Evolutionary conservation across 345 rosid species (phyloP), one percentile per base, ranked within the genome.

Genomic region (Fremontodendron californicum): DNA sequence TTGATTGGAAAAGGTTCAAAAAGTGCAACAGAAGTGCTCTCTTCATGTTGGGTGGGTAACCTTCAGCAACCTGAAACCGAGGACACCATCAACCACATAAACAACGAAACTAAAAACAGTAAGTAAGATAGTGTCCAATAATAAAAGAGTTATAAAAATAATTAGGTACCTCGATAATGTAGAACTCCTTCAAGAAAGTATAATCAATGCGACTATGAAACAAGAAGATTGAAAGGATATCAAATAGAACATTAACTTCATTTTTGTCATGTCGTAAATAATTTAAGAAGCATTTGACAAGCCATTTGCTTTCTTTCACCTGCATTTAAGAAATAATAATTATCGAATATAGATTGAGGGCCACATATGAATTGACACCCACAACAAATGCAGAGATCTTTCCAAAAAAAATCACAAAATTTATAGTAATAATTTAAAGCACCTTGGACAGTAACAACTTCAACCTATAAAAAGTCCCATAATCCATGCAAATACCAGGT

Each of bases 301-400:
- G 98, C 99, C 99, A 96, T 86, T 96, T 96, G 92, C 99, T 96
- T 88, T 93, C 98, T 84, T 96, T 96, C 64, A 93, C 98, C 99
- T 96, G 90, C 83, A 81, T 77, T 68, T 61, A 42, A 42, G 77
- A 37, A 58, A 74, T 74, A 8, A 74, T 31, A 21, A 23, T 54
- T 27, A 40, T 27, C 57, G 29, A 15, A 69, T 27, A 74, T 0
- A 39, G 6, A 84, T 51, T 67, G 49, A 57, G 40, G 13, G 13
- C 39, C 75, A 70, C 31, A 61, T 51, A 27, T 6, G 18, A 74
- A 60, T 39, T 13, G 46, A 29, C 40, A 9, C 16, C 61, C 35
- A 35, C 64, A 58, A 12, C 33, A 57, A 57, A 55, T 23, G 72
- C 51, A 23, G 29, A 5, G 8, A 74, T 10, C 23, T 54, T 70